Evolutionary conservation across 371 early-diverging fungal species (phyloP), one percentile per base, ranked within the genome.

Genomic region (Blastocladiella emersonii): DNA sequence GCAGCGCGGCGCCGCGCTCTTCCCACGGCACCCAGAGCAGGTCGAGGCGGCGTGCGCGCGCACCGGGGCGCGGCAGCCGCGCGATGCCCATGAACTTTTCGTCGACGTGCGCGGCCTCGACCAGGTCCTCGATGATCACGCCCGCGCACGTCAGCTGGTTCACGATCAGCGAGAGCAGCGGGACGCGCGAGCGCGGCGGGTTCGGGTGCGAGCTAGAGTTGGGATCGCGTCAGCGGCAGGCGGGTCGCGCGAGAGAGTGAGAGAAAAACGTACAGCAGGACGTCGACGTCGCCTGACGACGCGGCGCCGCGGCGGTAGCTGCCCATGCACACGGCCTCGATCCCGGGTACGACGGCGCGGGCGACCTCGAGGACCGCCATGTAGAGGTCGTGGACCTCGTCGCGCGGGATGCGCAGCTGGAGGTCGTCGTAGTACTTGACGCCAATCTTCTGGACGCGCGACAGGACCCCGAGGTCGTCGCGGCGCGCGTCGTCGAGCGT

Each of bases 381-480:
- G 1, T 55, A 65, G 30, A 73, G 65, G 2, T 45, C 66, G 27
- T 27, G 60, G 27, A 69, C 69, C 62, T 74, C 77, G 21, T 32
- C 56, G 21, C 77, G 69, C 4, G 77, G 74, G 56, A 77, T 77
- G 19, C 72, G 53, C 43, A 63, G 8, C 34, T 71, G 64, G 44
- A 74, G 64, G 51, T 75, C 72, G 36, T 74, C 64, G 57, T 70
- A 74, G 57, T 74, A 70, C 56, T 70, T 61, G 32, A 76, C 34
- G 5, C 74, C 74, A 4, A 74, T 62, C 34, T 27, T 10, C 49
- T 76, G 77, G 30, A 70, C 68, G 8, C 61, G 51, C 30, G 69
- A 67, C 5, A 74, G 68, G 34, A 65, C 57, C 13, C 13, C 8
- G 13, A 15, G 27, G 2, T 61, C 62, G 34, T 70, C 63, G 37